Evolutionary conservation across 2,329 filamentous ascomycete species (phyloP), one percentile per base, ranked within the genome.

Genomic region (Drechslerella stenobrocha): DNA sequence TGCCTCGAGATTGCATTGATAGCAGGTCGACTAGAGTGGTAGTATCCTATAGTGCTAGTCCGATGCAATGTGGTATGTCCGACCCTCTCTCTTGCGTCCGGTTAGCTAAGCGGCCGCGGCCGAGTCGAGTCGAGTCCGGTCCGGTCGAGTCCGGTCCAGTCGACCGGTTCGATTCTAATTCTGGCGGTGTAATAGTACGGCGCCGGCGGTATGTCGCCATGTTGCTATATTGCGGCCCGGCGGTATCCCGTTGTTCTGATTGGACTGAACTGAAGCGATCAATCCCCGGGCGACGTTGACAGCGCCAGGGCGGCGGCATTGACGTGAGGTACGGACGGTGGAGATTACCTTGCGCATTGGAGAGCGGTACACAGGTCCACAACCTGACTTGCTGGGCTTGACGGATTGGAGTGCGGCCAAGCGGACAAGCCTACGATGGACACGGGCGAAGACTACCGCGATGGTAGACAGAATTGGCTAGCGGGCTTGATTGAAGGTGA

Each of bases 91-190:
- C 32, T 48, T 67, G 63, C 63, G 63, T 46, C 45, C n/a, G n/a
- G n/a, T n/a, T 67, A 67, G 46, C 28, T 48, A 67, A 67, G 60
- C 63, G 56, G 55, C 60, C 63, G 63, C 63, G 34, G 59, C 44
- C 28, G 13, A 22, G 13, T 13, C 34, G 13, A 13, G 15, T 37
- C 15, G 11, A 13, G 34, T 37, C 11, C 34, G 15, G 13, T 9
- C 11, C 15, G 3, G 34, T 15, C 34, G 34, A 15, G 11, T 9
- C 11, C 34, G 3, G 13, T 9, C 34, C 34, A 18, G 13, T 7
- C 37, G 37, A 37, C 15, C 18, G n/a, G 37, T 7, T 18, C 8
- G 37, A 8, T 42, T 42, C 37, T 42, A 42, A 18, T 42, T 42
- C 18, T 20, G 4, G 13, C 4, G n/a, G n/a, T n/a, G n/a, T n/a